Evolutionary conservation across 441 rosid species (phyloP).

Genomic region (Flueggea neowawraea): DNA sequence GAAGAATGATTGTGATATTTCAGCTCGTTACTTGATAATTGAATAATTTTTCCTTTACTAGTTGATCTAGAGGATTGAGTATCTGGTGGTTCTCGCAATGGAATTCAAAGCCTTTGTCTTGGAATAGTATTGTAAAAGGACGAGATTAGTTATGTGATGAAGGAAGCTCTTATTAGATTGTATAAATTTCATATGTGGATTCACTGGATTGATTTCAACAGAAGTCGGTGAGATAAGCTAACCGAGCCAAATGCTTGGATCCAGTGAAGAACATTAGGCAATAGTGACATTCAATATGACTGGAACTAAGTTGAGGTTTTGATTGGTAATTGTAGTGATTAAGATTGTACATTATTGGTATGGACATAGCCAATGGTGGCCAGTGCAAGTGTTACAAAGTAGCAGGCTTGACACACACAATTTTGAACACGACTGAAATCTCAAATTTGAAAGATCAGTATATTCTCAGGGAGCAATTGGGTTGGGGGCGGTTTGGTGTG

Average conservation of each 20-base stretch:
- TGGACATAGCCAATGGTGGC: slow-evolving; percentile 30
- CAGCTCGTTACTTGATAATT: not conserved
- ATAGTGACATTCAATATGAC: not conserved
- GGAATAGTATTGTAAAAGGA: not conserved
- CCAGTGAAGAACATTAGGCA: not conserved
- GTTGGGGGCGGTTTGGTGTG: slow-evolving; percentile 80
- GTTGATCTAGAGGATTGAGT: not conserved
- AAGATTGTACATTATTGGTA: slow-evolving; percentile 32
- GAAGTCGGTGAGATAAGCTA: not conserved
- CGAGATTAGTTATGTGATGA: no score
- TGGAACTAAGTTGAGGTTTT: slow-evolving; percentile 10
- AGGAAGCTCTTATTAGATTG: not conserved
- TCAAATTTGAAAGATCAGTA: slow-evolving; percentile 59
- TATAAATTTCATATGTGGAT: not conserved
- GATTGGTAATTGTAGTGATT: slow-evolving; percentile 6
- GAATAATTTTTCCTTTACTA: not conserved
- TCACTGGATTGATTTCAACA: no score
- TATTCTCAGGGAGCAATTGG: slow-evolving; percentile 63
- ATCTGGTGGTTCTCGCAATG: not conserved
- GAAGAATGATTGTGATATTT: not conserved
- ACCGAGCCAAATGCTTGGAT: not conserved
- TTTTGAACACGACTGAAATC: slow-evolving; percentile 45
- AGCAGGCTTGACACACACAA: slow-evolving; percentile 38
- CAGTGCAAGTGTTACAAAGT: slow-evolving; percentile 48
- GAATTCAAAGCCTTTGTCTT: not conserved